Conservation (phyloP, 768 basidiomycete species). For the Podaxis sp. region DNA sequence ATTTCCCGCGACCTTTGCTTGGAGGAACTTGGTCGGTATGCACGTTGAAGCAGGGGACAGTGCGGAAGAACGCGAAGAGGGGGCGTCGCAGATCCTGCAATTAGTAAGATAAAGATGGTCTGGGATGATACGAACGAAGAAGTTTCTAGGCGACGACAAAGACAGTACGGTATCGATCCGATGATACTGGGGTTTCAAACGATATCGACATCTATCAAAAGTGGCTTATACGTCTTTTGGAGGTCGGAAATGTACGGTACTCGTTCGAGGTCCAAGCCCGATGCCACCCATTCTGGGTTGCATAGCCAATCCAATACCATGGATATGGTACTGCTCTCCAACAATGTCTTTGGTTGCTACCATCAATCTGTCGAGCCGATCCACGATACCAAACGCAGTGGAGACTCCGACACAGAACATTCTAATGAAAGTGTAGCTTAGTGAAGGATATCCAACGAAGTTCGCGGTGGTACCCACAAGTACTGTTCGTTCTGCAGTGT, state of each 20-base stretch:
- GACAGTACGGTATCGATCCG: background rate
- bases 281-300: background rate
- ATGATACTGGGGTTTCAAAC: background rate
- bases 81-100: background rate
- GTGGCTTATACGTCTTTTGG: conserved; percentile 1
- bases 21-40: no score
- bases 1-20: no score
- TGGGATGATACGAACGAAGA: no score
- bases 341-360: conserved; percentile 82
- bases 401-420: conserved; percentile 75
- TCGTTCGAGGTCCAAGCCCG: background rate
- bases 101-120: no score
- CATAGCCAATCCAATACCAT: conserved; percentile 49
- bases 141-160: background rate
- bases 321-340: conserved; percentile 86
- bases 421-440: conserved; percentile 30
- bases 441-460: background rate
- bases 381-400: conserved; percentile 67
- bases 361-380: conserved; percentile 75
- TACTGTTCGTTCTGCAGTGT: conserved; percentile 80
- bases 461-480: conserved; percentile 45
- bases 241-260: conserved; percentile 6
- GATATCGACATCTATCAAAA: background rate
- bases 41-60: no score
- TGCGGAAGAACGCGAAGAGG: background rate